A percentile compares a stretch with the other conserved stretches of the same genome.
phyloP scores from a whole-genome alignment of 129 eudicot species.

The Arctium minus region DNA sequence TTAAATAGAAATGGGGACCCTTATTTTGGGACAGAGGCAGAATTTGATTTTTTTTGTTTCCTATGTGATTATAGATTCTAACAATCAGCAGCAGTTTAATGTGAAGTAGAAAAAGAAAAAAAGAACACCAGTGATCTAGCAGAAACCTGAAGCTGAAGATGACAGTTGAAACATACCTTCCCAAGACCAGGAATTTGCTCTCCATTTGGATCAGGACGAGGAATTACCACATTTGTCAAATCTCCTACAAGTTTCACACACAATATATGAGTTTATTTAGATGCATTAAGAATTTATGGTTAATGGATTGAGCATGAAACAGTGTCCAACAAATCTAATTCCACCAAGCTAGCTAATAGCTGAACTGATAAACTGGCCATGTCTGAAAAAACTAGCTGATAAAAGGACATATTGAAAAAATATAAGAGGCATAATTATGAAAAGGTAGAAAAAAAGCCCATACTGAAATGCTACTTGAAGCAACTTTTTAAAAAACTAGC shows the following conservation, averaged over 20 bases:
- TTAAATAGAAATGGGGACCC: too few relatives aligned
- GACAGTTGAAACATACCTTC: conserved; percentile 42
- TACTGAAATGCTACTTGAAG: not conserved
- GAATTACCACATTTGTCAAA: conserved; percentile 60
- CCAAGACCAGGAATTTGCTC: conserved; percentile 65
- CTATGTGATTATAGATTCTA: not conserved
- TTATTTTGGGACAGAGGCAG: too few relatives aligned
- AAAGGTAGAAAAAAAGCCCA: not conserved
- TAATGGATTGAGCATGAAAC: not conserved
- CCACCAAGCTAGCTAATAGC: not conserved
- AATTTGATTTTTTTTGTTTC: not conserved
- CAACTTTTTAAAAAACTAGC: too few relatives aligned
- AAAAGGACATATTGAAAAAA: too few relatives aligned
- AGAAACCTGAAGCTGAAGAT: not conserved
- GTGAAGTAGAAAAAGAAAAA: not conserved
- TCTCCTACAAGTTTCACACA: conserved; percentile 42
- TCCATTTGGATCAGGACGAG: conserved; percentile 71
- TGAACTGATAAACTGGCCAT: not conserved
- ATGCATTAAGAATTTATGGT: not conserved
- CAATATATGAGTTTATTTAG: not conserved
- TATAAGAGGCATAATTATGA: not conserved
- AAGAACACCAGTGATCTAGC: not conserved
- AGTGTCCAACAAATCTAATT: not conserved
- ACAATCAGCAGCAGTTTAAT: not conserved
- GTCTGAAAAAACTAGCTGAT: not conserved